Conservation (phyloP, 495 filamentous ascomycete species). For the Penicillium robsamsonii region DNA sequence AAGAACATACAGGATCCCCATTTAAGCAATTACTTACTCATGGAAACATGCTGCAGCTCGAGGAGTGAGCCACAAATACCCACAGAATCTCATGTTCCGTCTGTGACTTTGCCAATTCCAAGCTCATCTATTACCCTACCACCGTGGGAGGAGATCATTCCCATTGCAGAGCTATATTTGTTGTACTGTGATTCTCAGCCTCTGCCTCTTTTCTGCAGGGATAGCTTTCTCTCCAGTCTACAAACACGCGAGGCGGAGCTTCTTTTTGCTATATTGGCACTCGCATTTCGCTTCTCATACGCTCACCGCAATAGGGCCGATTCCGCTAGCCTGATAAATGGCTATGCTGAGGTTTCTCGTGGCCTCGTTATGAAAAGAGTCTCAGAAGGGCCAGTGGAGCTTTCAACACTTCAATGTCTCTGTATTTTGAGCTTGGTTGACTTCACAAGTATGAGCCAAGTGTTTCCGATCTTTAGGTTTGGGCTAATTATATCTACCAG, state of each 20-base stretch:
- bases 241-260: slow-evolving; percentile 39
- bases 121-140: slow-evolving; percentile 27
- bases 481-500: slow-evolving; percentile 19
- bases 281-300: slow-evolving; percentile 38
- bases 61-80: slow-evolving; percentile 12
- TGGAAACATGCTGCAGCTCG: slow-evolving; percentile 2
- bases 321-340: slow-evolving; percentile 22
- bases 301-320: slow-evolving; percentile 15
- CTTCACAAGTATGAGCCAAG: slow-evolving; percentile 38
- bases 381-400: slow-evolving; percentile 45
- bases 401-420: slow-evolving; percentile 48
- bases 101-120: slow-evolving; percentile 8
- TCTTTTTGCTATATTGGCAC: slow-evolving; percentile 41
- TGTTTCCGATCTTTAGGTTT: neutral
- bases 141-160: slow-evolving; percentile 40
- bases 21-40: neutral
- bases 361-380: slow-evolving; percentile 42
- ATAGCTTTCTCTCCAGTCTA: slow-evolving; percentile 37
- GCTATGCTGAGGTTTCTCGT: slow-evolving; percentile 46
- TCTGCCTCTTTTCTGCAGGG: slow-evolving; percentile 42
- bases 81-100: slow-evolving; percentile 8
- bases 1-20: neutral
- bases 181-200: slow-evolving; percentile 48
- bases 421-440: slow-evolving; percentile 48
- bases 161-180: slow-evolving; percentile 41